phyloP scores from a whole-genome alignment of 306 rosid species.

The Vicia villosa region DNA sequence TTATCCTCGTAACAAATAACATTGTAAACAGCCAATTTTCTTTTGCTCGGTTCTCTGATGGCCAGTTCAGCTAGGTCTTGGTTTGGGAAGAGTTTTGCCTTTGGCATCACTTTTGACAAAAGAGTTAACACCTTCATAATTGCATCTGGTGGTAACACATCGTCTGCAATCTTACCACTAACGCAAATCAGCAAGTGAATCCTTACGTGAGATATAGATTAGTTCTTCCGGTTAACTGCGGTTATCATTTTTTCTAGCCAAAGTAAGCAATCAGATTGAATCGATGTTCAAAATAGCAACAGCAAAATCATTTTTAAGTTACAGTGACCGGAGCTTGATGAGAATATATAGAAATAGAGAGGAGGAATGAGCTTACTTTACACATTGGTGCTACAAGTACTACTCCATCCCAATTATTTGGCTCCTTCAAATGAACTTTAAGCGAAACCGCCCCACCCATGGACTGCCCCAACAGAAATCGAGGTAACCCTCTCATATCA shows the following conservation, averaged over 20 bases:
- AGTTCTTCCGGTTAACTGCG: background rate
- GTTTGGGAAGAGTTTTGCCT: slow-evolving; percentile 76
- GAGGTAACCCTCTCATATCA: slow-evolving; percentile 67
- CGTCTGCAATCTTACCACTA: slow-evolving; percentile 77
- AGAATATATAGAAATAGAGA: slow-evolving; percentile 21
- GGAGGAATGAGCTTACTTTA: slow-evolving; percentile 60
- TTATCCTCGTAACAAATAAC: slow-evolving; percentile 66
- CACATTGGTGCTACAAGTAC: slow-evolving; percentile 96
- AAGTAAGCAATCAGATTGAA: background rate
- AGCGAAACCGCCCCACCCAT: slow-evolving; percentile 93
- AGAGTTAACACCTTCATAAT: slow-evolving; percentile 55
- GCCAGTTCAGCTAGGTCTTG: slow-evolving; percentile 64
- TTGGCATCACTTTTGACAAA: slow-evolving; percentile 69
- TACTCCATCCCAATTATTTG: slow-evolving; percentile 74
- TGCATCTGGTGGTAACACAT: slow-evolving; percentile 64
- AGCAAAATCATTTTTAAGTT: background rate
- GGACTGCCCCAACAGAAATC: slow-evolving; percentile 79
- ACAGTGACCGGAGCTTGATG: background rate
- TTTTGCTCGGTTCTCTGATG: slow-evolving; percentile 72
- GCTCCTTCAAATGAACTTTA: slow-evolving; percentile 74
- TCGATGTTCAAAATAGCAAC: background rate
- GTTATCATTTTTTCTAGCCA: background rate
- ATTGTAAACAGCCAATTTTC: slow-evolving; percentile 83
- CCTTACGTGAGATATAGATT: background rate
- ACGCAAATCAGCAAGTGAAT: slow-evolving; percentile 45